Evolutionary conservation across 345 rosid species (phyloP).

Genomic region (Tarenaya hassleriana): DNA sequence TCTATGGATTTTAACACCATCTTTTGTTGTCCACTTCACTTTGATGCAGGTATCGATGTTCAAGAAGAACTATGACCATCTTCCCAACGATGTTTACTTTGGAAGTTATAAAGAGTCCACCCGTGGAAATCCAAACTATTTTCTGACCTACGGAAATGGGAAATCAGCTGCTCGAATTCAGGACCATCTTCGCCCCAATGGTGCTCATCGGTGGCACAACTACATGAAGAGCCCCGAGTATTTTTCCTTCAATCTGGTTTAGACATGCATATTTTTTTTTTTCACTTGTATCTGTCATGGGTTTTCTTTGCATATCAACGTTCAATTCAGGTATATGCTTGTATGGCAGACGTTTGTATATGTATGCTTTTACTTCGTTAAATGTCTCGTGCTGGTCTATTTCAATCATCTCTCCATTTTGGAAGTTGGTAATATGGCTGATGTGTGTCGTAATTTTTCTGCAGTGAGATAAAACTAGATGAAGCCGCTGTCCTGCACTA

Average conservation of each 20-base stretch:
- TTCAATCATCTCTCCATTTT: slow-evolving; percentile 6
- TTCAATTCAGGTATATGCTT: slow-evolving; percentile 3
- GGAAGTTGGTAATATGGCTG: background rate
- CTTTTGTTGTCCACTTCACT: slow-evolving; percentile 2
- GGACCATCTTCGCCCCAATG: slow-evolving; percentile 93
- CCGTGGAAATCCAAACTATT: slow-evolving; percentile 88
- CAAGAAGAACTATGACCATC: slow-evolving; percentile 90
- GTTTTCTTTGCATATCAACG: slow-evolving; percentile 4
- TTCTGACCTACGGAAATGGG: slow-evolving; percentile 93
- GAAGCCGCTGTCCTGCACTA: slow-evolving; percentile 91
- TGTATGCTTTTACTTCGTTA: slow-evolving; percentile 6
- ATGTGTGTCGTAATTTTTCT: slow-evolving; percentile 17
- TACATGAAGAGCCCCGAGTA: slow-evolving; percentile 77
- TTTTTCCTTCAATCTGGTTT: slow-evolving; percentile 10
- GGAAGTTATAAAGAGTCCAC: slow-evolving; percentile 78
- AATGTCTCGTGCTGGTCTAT: background rate
- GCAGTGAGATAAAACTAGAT: slow-evolving; percentile 72
- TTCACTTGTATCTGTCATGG: background rate
- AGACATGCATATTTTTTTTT: slow-evolving; percentile 15
- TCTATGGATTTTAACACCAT: background rate
- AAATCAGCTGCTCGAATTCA: slow-evolving; percentile 92
- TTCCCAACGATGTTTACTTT: slow-evolving; percentile 77
- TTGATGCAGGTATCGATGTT: slow-evolving; percentile 78
- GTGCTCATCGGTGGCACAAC: slow-evolving; percentile 99
- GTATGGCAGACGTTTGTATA: slow-evolving; percentile 6